Percentiles rank a stretch among this genome's conserved stretches.
Conservation (phyloP, 192 early-diverging fungal species). For the Chytriomyces hyalinus region DNA sequence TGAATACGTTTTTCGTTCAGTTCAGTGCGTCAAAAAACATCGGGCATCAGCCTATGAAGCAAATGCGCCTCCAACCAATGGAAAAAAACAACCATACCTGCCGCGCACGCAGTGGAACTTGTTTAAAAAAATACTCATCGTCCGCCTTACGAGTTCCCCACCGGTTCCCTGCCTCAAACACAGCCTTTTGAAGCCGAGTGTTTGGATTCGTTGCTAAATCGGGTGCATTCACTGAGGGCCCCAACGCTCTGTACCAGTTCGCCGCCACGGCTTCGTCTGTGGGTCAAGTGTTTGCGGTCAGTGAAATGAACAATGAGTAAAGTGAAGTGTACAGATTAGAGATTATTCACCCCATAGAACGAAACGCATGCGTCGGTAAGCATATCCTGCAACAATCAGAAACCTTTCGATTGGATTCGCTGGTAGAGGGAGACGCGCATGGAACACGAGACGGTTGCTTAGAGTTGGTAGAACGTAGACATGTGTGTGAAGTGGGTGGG, state of each 20-base stretch:
- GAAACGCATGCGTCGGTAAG: constrained; percentile 1
- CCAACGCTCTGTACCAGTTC: constrained; percentile 7
- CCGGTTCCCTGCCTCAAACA: constrained; percentile 39
- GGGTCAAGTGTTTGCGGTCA: background rate
- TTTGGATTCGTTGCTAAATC: background rate
- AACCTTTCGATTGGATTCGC: constrained; percentile 1
- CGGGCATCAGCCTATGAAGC: background rate
- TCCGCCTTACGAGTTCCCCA: constrained; percentile 47
- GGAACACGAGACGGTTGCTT: constrained; percentile 36
- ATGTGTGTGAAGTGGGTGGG: constrained; percentile 29
- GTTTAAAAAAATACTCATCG: constrained; percentile 58
- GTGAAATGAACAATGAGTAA: background rate
- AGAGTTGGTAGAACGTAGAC: constrained; percentile 52
- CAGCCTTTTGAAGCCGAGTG: background rate
- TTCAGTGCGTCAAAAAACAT: constrained; percentile 5
- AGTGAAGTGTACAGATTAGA: background rate
- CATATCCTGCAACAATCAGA: constrained; percentile 9
- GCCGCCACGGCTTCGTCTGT: constrained; percentile 4
- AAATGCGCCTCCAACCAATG: background rate
- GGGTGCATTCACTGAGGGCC: background rate
- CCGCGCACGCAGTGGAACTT: constrained; percentile 42
- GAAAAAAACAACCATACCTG: constrained; percentile 20
- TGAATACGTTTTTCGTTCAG: background rate
- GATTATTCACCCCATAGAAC: constrained; percentile 2
- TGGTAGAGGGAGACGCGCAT: constrained; percentile 23